A percentile compares a stretch with the other conserved stretches of the same genome.
Conservation (phyloP, 2,329 filamentous ascomycete species). For the Cadophora malorum region DNA sequence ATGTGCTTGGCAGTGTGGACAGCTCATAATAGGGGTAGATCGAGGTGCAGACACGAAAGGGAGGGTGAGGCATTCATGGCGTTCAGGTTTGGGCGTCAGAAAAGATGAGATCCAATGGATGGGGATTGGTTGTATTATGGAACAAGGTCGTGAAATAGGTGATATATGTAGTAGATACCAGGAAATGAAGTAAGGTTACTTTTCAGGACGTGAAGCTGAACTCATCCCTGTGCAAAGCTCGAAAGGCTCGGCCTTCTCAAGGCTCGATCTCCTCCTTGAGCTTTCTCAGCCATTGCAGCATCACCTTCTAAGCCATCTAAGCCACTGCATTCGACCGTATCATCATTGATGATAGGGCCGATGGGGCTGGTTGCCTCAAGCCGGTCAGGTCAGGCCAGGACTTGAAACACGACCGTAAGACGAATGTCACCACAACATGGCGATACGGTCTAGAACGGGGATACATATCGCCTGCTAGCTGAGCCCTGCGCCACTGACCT, state of each 20-base stretch:
- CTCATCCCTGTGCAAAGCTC: background rate
- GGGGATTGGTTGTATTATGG: slow-evolving; percentile 4
- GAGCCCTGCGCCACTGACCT: too few relatives aligned
- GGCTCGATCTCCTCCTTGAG: background rate
- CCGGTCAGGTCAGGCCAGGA: too few relatives aligned
- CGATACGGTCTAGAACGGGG: too few relatives aligned
- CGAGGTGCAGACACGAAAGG: background rate
- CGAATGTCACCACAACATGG: too few relatives aligned
- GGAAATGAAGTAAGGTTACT: slow-evolving; percentile 11
- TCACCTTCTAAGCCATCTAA: too few relatives aligned
- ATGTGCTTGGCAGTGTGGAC: slow-evolving; percentile 40
- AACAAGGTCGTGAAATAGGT: slow-evolving; percentile 5
- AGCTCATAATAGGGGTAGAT: slow-evolving; percentile 8
- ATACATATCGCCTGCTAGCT: too few relatives aligned
- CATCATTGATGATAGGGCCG: too few relatives aligned
- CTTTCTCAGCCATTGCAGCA: background rate
- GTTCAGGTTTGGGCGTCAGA: slow-evolving; percentile 17
- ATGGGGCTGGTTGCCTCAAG: too few relatives aligned
- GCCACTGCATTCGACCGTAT: too few relatives aligned
- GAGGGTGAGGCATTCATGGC: slow-evolving; percentile 4
- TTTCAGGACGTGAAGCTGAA: background rate
- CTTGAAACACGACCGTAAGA: too few relatives aligned
- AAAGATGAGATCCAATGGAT: background rate
- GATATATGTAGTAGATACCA: slow-evolving; percentile 8
- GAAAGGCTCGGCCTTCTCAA: background rate